Evolutionary conservation across 306 rosid genomes (phyloP), one percentile per base, ranked within the genome.

Genomic region (Alnus rubra): DNA sequence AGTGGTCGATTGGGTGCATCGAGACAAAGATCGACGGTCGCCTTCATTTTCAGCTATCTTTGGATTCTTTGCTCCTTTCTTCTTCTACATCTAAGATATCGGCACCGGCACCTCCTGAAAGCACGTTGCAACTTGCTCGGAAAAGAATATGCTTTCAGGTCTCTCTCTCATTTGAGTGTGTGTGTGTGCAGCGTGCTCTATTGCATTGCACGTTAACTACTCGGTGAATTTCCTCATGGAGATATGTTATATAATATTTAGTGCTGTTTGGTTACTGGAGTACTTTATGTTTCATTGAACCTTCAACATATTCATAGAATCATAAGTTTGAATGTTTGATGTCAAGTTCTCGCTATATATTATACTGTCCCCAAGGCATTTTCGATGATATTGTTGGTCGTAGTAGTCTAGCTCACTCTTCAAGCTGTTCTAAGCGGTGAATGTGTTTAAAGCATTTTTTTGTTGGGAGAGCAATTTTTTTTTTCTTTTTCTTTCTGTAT

Each of bases 71-170:
- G 54, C 45, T 48, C 51, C 53, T 63, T 65, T 3, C 44, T 7
- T 65, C 53, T 12, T 68, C 28, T 13, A 64, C 10, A 0, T 10
- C 4, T 15, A 16, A 5, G 28, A 48, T 3, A 35, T 0, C 65
- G 33, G 72, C n/a, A 18, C 13, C 49, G 7, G 48, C 50, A 1
- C 7, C 30, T 67, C 49, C 71, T 16, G 0, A 10, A 65, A 4
- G 30, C 30, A 18, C n/a, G 51, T 68, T 68, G 13, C 16, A 44
- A 14, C 18, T 42, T 13, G 10, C 50, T 18, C 16, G 18, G 18
- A 9, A 9, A 68, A 18, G 12, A 80, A 55, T 45, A 84, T 84
- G 84, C 63, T 80, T 23, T 9, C 77, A 80, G 87, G 87, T 84
- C 18, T 16, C 69, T 11, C n/a, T 72, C 71, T 68, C 48, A 2